phyloP scores from a whole-genome alignment of 116 monocot genomes.

The Posidonia oceanica region DNA sequence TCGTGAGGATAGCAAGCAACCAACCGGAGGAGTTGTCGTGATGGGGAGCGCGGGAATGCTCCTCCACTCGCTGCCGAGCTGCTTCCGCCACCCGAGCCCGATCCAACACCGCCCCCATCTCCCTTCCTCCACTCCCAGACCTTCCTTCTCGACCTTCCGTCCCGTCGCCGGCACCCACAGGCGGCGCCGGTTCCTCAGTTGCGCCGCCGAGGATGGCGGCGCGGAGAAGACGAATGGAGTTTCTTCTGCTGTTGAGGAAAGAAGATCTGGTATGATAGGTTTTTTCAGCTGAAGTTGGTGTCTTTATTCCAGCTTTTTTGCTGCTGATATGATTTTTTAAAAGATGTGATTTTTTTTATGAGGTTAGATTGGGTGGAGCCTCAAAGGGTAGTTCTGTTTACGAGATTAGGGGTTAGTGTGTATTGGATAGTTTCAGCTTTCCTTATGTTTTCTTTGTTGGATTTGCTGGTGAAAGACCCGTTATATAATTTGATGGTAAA shows the following conservation, averaged over 20 bases:
- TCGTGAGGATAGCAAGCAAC: no score
- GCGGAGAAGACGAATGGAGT: neutral
- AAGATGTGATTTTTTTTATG: neutral
- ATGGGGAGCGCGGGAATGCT: constrained; percentile 6
- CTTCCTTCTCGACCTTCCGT: neutral
- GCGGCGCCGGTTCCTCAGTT: neutral
- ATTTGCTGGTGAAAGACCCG: neutral
- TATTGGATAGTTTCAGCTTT: neutral
- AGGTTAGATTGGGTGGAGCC: no score
- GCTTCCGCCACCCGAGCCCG: neutral
- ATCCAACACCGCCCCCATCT: neutral
- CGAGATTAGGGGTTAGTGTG: neutral
- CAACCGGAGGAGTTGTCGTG: neutral
- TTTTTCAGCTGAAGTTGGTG: neutral
- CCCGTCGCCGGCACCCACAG: neutral
- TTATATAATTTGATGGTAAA: no score
- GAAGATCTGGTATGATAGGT: neutral
- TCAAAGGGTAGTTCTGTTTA: no score
- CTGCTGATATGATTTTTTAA: no score
- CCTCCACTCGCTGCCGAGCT: constrained; percentile 1
- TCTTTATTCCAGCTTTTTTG: neutral
- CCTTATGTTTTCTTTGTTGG: neutral
- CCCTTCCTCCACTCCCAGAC: neutral
- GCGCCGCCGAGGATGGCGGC: neutral
- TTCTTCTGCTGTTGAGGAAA: neutral